phyloP scores from a whole-genome alignment of 495 filamentous ascomycete genomes.

The Penicillium crystallinum region DNA sequence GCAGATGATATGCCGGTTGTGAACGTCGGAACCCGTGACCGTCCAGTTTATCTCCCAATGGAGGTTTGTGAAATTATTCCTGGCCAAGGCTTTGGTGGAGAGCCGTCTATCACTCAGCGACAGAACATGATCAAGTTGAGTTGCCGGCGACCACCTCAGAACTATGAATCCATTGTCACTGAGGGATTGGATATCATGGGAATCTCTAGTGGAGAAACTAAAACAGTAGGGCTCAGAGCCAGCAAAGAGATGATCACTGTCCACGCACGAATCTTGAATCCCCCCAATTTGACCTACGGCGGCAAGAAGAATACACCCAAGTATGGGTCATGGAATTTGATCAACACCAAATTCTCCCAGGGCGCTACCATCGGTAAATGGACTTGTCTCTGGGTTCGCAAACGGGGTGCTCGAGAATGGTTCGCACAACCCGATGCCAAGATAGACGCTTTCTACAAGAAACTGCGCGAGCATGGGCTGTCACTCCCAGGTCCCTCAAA shows the following conservation, averaged over 20 bases:
- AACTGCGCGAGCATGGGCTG: not conserved
- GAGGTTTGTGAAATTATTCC: conserved; percentile 56
- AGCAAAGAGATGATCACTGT: conserved; percentile 13
- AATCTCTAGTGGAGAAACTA: conserved; percentile 21
- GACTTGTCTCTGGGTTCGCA: conserved; percentile 1
- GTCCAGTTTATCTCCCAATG: conserved; percentile 56
- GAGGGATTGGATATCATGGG: conserved; percentile 46
- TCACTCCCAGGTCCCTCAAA: not conserved
- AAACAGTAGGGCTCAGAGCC: not conserved
- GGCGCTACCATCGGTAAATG: not conserved
- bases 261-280: conserved; percentile 11
- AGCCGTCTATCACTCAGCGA: conserved; percentile 48
- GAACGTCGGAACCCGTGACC: conserved; percentile 54
- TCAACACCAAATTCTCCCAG: conserved; percentile 1
- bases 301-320: not conserved
- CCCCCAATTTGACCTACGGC: conserved; percentile 16
- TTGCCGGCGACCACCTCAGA: conserved; percentile 54
- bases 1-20: conserved; percentile 47
- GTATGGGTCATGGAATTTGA: conserved; percentile 18
- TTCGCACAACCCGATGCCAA: not conserved
- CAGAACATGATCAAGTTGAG: conserved; percentile 60
- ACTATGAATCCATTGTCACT: conserved; percentile 55
- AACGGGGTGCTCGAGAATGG: not conserved
- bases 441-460: not conserved
- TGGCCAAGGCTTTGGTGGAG: conserved; percentile 54